Evolutionary conservation across 208 protist species (phyloP).

Genomic region (Histomonas meleagridis): DNA sequence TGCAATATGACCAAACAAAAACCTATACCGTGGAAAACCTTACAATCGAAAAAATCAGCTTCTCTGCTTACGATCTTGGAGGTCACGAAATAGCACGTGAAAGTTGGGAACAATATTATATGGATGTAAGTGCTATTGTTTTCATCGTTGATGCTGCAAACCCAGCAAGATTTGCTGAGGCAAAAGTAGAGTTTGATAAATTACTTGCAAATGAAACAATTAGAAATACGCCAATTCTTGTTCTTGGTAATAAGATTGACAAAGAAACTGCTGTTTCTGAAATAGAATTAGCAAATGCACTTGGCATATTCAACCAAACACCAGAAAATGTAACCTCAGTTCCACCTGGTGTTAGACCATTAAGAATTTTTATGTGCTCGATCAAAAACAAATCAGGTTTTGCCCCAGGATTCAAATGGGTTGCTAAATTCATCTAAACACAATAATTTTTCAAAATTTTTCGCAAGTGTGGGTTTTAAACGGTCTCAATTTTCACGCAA

Average conservation of each 20-base stretch:
- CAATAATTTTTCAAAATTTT: too few relatives aligned
- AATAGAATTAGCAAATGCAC: conserved; percentile 67
- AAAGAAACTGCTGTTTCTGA: conserved; percentile 73
- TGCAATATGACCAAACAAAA: conserved; percentile 39
- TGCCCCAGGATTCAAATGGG: conserved; percentile 67
- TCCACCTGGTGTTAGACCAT: conserved; percentile 64
- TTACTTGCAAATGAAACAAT: conserved; percentile 57
- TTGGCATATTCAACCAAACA: conserved; percentile 69
- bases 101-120: conserved; percentile 82
- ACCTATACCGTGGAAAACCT: conserved; percentile 73
- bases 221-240: conserved; percentile 82
- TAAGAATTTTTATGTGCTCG: conserved; percentile 99
- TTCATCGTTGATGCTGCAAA: conserved; percentile 93
- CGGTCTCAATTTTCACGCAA: too few relatives aligned
- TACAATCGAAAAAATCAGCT: conserved; percentile 85
- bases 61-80: conserved; percentile 95
- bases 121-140: conserved; percentile 87
- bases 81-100: conserved; percentile 68
- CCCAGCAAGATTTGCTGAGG: conserved; percentile 77
- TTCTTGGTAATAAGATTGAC: conserved; percentile 99
- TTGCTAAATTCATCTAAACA: conserved; percentile 42
- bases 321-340: conserved; percentile 68
- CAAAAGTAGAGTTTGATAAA: conserved; percentile 82
- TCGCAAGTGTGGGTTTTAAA: too few relatives aligned
- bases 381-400: conserved; percentile 88